A percentile compares a stretch with the other conserved stretches of the same genome.
phyloP scores from a whole-genome alignment of 768 basidiomycete species.

The Auricularia sp. region DNA sequence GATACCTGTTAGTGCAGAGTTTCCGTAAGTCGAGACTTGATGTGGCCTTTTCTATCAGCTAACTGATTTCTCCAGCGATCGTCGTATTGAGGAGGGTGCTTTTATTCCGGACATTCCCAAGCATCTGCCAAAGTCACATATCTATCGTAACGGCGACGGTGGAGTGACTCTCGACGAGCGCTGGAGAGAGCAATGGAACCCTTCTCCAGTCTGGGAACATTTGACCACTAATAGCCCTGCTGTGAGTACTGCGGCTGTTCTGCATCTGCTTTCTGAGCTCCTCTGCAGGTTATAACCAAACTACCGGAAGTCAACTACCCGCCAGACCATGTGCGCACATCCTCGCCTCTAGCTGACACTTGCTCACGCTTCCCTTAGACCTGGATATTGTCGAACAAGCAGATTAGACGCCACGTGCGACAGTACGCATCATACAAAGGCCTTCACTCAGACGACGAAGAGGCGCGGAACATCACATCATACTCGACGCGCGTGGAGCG shows the following conservation, averaged over 20 bases:
- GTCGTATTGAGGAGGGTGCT: not conserved
- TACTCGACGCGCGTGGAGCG: not conserved
- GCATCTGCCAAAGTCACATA: not conserved
- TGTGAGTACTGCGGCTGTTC: not conserved
- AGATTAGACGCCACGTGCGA: not conserved
- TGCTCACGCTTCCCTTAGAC: not conserved
- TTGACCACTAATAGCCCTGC: not conserved
- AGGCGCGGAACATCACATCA: not conserved
- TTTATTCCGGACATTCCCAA: not conserved
- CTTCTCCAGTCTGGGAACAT: not conserved
- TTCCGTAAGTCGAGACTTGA: conserved; percentile 19
- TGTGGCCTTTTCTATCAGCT: not conserved
- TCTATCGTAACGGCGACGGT: not conserved
- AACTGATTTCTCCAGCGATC: not conserved
- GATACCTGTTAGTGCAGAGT: conserved; percentile 23
- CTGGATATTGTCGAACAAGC: not conserved
- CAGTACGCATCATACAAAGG: not conserved
- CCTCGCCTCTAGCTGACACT: not conserved
- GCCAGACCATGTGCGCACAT: not conserved
- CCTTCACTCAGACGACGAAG: not conserved
- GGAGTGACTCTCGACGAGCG: not conserved
- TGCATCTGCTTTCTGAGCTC: not conserved
- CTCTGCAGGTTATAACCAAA: not conserved
- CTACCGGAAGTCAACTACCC: not conserved
- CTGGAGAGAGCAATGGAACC: not conserved